phyloP scores from a whole-genome alignment of 2,329 filamentous ascomycete species.

The Pyrenochaeta sp. region DNA sequence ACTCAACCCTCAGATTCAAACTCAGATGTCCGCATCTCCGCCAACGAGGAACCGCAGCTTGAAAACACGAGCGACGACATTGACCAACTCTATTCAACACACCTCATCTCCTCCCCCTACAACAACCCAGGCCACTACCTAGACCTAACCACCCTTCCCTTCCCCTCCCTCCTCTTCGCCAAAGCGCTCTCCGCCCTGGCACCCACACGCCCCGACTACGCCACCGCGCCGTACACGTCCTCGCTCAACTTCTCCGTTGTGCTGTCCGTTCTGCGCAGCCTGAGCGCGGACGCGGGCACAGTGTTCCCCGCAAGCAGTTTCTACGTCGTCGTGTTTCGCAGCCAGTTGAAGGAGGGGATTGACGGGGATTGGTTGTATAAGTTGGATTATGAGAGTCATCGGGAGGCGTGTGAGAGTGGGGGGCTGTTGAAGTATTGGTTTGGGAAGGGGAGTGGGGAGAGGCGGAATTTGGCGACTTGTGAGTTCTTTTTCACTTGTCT shows the following conservation, averaged over 20 bases:
- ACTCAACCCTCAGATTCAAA: background rate
- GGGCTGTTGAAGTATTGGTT: slow-evolving; percentile 96
- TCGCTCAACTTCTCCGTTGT: slow-evolving; percentile 80
- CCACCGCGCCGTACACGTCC: slow-evolving; percentile 73
- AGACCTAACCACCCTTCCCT: slow-evolving; percentile 71
- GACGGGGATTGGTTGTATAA: slow-evolving; percentile 72
- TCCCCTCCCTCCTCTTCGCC: slow-evolving; percentile 73
- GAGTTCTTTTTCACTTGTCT: slow-evolving; percentile 32
- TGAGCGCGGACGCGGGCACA: slow-evolving; percentile 57
- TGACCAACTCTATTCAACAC: slow-evolving; percentile 34
- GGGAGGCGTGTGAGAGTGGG: slow-evolving; percentile 79
- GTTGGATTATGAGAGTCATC: slow-evolving; percentile 80
- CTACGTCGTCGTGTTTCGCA: slow-evolving; percentile 87
- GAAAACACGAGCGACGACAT: too few species aligned
- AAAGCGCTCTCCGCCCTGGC: slow-evolving; percentile 71
- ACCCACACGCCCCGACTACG: slow-evolving; percentile 73
- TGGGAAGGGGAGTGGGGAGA: slow-evolving; percentile 71
- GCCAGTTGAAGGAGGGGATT: slow-evolving; percentile 71
- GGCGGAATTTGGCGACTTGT: slow-evolving; percentile 81
- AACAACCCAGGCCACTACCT: slow-evolving; percentile 73
- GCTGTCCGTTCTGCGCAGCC: slow-evolving; percentile 63
- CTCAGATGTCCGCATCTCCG: background rate
- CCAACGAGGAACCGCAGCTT: too few species aligned
- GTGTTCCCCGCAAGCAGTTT: slow-evolving; percentile 70
- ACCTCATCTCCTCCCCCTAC: slow-evolving; percentile 78